A percentile compares a stretch with the other conserved stretches of the same genome.
These are phyloP conservation scores for Samsoniella hepiali DNA, from an alignment of 2,329 filamentous ascomycete genomes.

Conservation along the genomic window DNA sequence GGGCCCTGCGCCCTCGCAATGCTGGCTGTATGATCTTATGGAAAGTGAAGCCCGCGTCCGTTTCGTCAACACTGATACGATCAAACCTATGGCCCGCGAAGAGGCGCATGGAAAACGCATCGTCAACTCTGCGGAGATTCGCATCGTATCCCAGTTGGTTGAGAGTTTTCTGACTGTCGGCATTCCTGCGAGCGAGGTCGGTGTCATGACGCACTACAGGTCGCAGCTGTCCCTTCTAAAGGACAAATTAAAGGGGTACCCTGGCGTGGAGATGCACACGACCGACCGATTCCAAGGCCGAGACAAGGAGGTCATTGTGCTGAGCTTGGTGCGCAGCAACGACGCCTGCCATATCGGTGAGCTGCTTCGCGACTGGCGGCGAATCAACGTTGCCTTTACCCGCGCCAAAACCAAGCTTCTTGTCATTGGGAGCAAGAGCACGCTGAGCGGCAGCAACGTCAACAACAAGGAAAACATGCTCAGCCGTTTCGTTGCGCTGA, in stretches of 20 bases:
- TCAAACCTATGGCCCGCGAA: slow-evolving; percentile 64
- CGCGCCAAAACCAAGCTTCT: slow-evolving; percentile 88
- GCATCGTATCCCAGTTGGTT: slow-evolving; percentile 75
- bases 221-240: slow-evolving; percentile 84
- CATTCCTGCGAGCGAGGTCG: slow-evolving; percentile 72
- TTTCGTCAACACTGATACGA: slow-evolving; percentile 83
- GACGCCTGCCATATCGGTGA: slow-evolving; percentile 82
- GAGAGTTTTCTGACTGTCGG: slow-evolving; percentile 73
- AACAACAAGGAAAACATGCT: slow-evolving; percentile 73
- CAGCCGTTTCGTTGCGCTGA: slow-evolving; percentile 69
- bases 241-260: slow-evolving; percentile 59
- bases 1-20: slow-evolving; percentile 47
- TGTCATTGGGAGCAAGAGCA: slow-evolving; percentile 77
- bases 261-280: slow-evolving; percentile 86
- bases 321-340: slow-evolving; percentile 86
- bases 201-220: slow-evolving; percentile 95
- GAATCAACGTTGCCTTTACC: slow-evolving; percentile 95
- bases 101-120: slow-evolving; percentile 78
- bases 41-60: slow-evolving; percentile 70
- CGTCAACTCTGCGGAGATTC: slow-evolving; percentile 81
- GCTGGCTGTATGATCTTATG: slow-evolving; percentile 75
- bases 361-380: slow-evolving; percentile 81
- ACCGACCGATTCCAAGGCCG: slow-evolving; percentile 95
- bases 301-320: slow-evolving; percentile 88
- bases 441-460: slow-evolving; percentile 57